Evolutionary conservation across 805 yeast species (phyloP), one percentile per base, ranked within the genome.

Genomic region (Candida caryicola): DNA sequence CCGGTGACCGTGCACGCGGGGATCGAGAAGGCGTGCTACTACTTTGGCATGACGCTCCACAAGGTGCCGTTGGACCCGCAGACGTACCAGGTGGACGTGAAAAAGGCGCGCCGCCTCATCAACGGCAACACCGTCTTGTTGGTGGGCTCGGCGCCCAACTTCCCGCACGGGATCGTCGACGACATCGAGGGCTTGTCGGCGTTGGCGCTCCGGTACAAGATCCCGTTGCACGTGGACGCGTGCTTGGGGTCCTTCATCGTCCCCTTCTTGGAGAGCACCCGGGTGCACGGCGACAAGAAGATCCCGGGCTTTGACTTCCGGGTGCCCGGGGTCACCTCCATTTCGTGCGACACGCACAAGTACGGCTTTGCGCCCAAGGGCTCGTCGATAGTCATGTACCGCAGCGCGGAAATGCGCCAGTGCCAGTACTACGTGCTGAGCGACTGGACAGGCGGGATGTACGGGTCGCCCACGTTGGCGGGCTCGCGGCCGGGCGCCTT

Each of bases 351-450:
- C 59, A 91, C 99, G n/a, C 99, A 91, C 70, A 91, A 91, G 62
- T 91, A 91, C 56, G 99, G 98, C 1, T 93, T 91, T 71, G 97
- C 98, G 6, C 99, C 99, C 28, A 91, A 91, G 62, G 99, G 99
- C 7, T 83, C 95, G 0, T 87, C 96, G 1, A 75, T 91, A 17
- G 84, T 93, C 51, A 83, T 93, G 95, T 93, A 93, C 62, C 76
- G 97, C 33, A 64, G 73, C 44, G 51, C 74, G 0, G 73, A 76
- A 41, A 72, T 88, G 40, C 73, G 99, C 41, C 74, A 75, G 47
- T 74, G 82, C 52, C 99, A 93, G 64, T 91, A 93, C 61, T 93
- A 82, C 59, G 74, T 90, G 21, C 73, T 80, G 36, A 69, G 87
- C 1, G 86, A 82, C 44, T 91, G 99, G 99, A 70, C 81, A 4